These are phyloP conservation scores for Phoma herbarum DNA, from an alignment of 2,329 filamentous ascomycete species.

Conservation along the genomic window DNA sequence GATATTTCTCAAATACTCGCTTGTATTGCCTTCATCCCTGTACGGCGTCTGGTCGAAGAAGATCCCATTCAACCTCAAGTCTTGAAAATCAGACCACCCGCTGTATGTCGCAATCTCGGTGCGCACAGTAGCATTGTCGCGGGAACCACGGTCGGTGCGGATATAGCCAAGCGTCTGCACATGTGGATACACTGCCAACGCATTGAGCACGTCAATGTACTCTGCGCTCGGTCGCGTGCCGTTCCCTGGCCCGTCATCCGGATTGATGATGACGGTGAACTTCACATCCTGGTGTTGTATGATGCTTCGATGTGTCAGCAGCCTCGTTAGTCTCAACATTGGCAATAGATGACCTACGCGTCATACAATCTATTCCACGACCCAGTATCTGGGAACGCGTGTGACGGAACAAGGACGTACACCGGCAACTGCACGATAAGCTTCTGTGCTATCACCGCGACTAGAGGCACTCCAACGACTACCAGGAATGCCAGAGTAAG, in stretches of 20 bases:
- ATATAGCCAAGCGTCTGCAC: slow-evolving; percentile 61
- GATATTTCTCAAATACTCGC: slow-evolving; percentile 36
- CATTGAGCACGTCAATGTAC: slow-evolving; percentile 55
- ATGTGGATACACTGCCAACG: slow-evolving; percentile 55
- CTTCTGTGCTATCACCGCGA: slow-evolving; percentile 33
- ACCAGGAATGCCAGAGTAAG: slow-evolving; percentile 32
- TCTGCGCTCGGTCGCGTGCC: slow-evolving; percentile 52
- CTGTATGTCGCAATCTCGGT: slow-evolving; percentile 59
- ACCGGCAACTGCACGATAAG: slow-evolving; percentile 33
- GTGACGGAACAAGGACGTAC: slow-evolving; percentile 58
- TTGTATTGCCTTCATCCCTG: slow-evolving; percentile 17
- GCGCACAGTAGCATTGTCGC: slow-evolving; percentile 27
- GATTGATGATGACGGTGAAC: slow-evolving; percentile 62
- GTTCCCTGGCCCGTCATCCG: slow-evolving; percentile 55
- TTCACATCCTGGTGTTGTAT: slow-evolving; percentile 49
- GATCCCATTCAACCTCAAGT: slow-evolving; percentile 54
- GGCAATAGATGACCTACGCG: slow-evolving; percentile 23
- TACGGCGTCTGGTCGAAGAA: slow-evolving; percentile 61
- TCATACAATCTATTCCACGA: slow-evolving; percentile 47
- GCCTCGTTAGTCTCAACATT: neutral
- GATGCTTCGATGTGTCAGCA: slow-evolving; percentile 21
- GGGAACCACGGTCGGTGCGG: slow-evolving; percentile 55
- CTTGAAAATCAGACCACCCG: slow-evolving; percentile 53
- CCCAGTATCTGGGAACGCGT: slow-evolving; percentile 55
- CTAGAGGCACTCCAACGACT: slow-evolving; percentile 32